Conservation (phyloP, 1,139 yeast species). For the Pichia sorboxylosa region DNA sequence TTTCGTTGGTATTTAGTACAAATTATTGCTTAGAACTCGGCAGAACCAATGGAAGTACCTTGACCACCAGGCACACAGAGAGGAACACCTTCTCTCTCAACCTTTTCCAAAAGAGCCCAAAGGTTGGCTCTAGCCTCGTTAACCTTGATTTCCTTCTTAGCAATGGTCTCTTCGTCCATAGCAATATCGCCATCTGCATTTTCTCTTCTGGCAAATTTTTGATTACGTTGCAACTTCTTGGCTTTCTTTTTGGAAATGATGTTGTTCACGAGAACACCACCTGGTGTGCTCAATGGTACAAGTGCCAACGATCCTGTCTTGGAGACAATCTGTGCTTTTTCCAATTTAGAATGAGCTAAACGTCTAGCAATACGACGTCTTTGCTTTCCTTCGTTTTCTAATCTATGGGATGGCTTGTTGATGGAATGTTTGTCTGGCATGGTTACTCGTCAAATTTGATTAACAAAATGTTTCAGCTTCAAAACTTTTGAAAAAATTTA, state of each 20-base stretch:
- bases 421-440: constrained; percentile 53
- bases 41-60: constrained; percentile 75
- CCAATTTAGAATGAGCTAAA: constrained; percentile 33
- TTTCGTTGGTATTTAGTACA: too few species aligned
- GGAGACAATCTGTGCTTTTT: constrained; percentile 25
- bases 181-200: constrained; percentile 25
- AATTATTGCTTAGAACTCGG: constrained; percentile 16
- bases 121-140: constrained; percentile 52
- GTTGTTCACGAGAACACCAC: constrained; percentile 41
- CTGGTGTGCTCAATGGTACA: constrained; percentile 38
- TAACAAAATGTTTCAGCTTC: too few species aligned
- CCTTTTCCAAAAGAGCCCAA: constrained; percentile 56
- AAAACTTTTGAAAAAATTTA: too few species aligned
- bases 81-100: constrained; percentile 31
- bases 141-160: constrained; percentile 27
- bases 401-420: constrained; percentile 65
- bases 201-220: constrained; percentile 45
- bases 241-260: constrained; percentile 73
- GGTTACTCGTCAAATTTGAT: too few species aligned
- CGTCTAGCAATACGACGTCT: constrained; percentile 48
- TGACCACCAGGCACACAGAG: constrained; percentile 37
- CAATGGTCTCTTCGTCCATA: constrained; percentile 17
- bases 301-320: constrained; percentile 49
- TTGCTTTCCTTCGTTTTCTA: constrained; percentile 42
- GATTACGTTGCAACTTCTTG: constrained; percentile 70